Evolutionary conservation across 2,329 filamentous ascomycete species (phyloP), one percentile per base, ranked within the genome.

Genomic region (Aspergillus novoparasiticus): DNA sequence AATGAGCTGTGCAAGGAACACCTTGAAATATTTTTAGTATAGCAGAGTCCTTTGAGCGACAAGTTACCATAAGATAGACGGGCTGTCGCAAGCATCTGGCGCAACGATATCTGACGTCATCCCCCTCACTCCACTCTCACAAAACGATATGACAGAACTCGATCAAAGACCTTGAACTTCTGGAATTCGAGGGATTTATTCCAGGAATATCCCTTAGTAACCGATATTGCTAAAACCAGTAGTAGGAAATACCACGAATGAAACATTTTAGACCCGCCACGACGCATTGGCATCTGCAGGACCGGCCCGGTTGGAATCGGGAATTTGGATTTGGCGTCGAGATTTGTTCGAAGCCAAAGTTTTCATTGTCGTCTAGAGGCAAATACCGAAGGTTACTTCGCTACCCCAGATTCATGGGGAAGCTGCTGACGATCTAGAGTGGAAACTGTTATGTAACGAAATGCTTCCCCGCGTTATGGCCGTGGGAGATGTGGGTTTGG

Each of bases 361-460:
- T 16, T 36, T 50, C 32, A 34, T n/a, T 58, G 23, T 16, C 9
- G 36, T 41, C 19, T 6, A n/a, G 19, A 51, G 28, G 16, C 28
- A 19, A 51, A 51, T 51, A 51, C 12, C 11, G 48, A 51, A 51
- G 43, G 57, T 58, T 30, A n/a, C 46, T 53, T 50, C 34, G 32
- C 41, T 63, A 65, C 59, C 56, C 60, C 53, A 57, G 64, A 65
- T 53, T 50, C 43, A 56, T 54, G 55, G 71, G 72, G 72, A 68
- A 73, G 65, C 68, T 69, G 67, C 73, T 73, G 51, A 54, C 30
- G 51, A 55, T 55, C 51, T 19, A 39, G 51, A 55, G 71, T 73
- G 72, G 69, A 73, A 74, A 65, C 69, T 69, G 67, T 74, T 74
- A 74, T 64, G 60, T 74, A 74, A 74, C 63, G 69, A 60, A 63